Base-by-base conservation (phyloP, 257 asterid genomes). In the Gardenia jasminoides region DNA sequence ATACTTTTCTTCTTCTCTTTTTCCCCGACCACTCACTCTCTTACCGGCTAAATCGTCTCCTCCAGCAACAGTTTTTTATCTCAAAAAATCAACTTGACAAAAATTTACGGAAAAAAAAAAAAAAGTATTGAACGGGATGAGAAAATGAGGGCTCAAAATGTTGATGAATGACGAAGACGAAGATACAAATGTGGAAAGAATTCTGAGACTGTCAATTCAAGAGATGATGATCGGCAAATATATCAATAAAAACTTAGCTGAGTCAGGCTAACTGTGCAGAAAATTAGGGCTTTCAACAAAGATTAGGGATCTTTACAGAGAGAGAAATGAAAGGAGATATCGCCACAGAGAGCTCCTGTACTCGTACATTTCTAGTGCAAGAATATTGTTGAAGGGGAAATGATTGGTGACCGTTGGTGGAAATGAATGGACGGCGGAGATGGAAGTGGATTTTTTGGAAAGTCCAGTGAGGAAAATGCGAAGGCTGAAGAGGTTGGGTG, bases 221-320 rank as follows among this genome's bases (percentile, higher is more conserved):
- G 72, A 64, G 36, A 70, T 33, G 81, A 62, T 77, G 79, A 83
- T 77, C 87, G 82, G 75, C 67, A 76, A 85, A 83, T 82, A 81
- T 11, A 47, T 71, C 78, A 78, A 81, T 39, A 56, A 73, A 75
- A 70, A 70, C 22, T 43, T 41, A 82, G 70, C 74, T 61, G 54
- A 54, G 54, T n/a, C 2, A 16, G 79, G 80, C 84, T 31, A 71
- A 69, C 61, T 72, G 17, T 30, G 44, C 19, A 19, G 83, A 81
- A 71, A 80, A 78, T 46, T 80, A 76, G 84, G 85, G 81, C 80
- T 86, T 28, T 73, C 10, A 50, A 36, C 41, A n/a, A 31, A 80
- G 71, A 44, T 79, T 85, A 79, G 89, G 92, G 89, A 88, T 88
- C 89, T 76, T 47, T 43, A 17, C 33, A 36, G 74, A 70, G 56